These are phyloP conservation scores for Psilocybe subaeruginosa DNA, from an alignment of 768 basidiomycete species.

Conservation along the genomic window DNA sequence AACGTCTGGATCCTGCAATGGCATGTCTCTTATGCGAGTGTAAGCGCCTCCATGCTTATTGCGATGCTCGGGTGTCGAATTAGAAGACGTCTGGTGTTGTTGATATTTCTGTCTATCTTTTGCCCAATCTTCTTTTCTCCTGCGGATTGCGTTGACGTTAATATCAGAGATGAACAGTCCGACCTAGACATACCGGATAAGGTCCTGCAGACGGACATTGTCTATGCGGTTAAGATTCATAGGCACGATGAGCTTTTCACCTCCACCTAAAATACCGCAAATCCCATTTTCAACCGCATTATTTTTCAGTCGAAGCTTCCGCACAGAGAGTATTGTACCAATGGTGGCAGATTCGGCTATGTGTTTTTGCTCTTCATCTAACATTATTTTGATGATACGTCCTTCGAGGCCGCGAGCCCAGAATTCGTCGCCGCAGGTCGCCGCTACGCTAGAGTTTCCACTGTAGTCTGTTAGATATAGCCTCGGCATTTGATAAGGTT, in stretches of 20 bases:
- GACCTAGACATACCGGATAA: slow-evolving; percentile 39
- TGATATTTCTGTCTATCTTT: not conserved
- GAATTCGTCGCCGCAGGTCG: slow-evolving; percentile 28
- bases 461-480: slow-evolving; percentile 74
- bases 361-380: slow-evolving; percentile 51
- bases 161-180: not conserved
- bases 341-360: slow-evolving; percentile 37
- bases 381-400: slow-evolving; percentile 51
- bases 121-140: slow-evolving; percentile 12
- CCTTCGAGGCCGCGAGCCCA: slow-evolving; percentile 53
- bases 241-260: slow-evolving; percentile 44
- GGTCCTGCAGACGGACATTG: slow-evolving; percentile 41
- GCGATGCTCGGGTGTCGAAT: not conserved
- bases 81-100: not conserved
- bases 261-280: slow-evolving; percentile 50
- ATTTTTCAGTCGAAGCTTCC: slow-evolving; percentile 52
- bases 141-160: slow-evolving; percentile 31
- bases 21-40: slow-evolving; percentile 41
- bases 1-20: slow-evolving; percentile 32
- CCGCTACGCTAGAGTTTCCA: slow-evolving; percentile 42
- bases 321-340: slow-evolving; percentile 50
- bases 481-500: slow-evolving; percentile 32
- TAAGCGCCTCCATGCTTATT: slow-evolving; percentile 11
- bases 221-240: slow-evolving; percentile 38
- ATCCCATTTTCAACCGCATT: slow-evolving; percentile 31